Evolutionary conservation across 495 filamentous ascomycete species (phyloP).

Genomic region (Aspergillus mulundensis): DNA sequence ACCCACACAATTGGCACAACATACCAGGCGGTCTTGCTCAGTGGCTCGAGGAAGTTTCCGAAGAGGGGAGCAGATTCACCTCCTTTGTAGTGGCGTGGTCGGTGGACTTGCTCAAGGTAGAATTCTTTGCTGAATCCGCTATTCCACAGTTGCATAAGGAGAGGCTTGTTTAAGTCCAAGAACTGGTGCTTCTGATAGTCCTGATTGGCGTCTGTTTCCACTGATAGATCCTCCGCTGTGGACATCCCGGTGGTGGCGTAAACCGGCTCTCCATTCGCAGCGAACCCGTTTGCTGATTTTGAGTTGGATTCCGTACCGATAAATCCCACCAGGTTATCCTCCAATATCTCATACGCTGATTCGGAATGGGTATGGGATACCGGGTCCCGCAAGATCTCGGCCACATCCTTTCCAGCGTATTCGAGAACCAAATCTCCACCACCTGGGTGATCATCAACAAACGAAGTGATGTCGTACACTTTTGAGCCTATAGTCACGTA

Average conservation of each 20-base stretch:
- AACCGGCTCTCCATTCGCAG: constrained; percentile 46
- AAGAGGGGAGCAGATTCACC: constrained; percentile 91
- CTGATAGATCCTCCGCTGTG: constrained; percentile 75
- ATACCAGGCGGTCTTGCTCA: constrained; percentile 93
- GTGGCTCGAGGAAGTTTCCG: constrained; percentile 94
- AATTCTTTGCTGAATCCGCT: constrained; percentile 89
- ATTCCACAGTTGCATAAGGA: constrained; percentile 84
- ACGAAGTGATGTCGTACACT: constrained; percentile 92
- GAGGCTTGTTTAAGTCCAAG: constrained; percentile 79
- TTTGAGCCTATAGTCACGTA: constrained; percentile 87
- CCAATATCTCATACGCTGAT: constrained; percentile 87
- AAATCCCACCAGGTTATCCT: constrained; percentile 79
- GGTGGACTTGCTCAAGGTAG: constrained; percentile 93
- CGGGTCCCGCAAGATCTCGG: constrained; percentile 76
- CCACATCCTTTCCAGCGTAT: constrained; percentile 84
- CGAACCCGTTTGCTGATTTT: constrained; percentile 36
- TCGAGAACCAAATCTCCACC: constrained; percentile 85
- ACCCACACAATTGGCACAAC: constrained; percentile 81
- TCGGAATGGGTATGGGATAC: constrained; percentile 82
- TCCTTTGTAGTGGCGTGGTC: constrained; percentile 89
- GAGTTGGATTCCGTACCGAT: constrained; percentile 41
- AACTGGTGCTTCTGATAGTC: constrained; percentile 92
- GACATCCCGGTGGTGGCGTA: constrained; percentile 82
- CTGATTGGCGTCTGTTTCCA: constrained; percentile 68
- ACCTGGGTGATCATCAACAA: constrained; percentile 84